phyloP scores from a whole-genome alignment of 371 early-diverging fungal genomes.

The Mortierella sp. region DNA sequence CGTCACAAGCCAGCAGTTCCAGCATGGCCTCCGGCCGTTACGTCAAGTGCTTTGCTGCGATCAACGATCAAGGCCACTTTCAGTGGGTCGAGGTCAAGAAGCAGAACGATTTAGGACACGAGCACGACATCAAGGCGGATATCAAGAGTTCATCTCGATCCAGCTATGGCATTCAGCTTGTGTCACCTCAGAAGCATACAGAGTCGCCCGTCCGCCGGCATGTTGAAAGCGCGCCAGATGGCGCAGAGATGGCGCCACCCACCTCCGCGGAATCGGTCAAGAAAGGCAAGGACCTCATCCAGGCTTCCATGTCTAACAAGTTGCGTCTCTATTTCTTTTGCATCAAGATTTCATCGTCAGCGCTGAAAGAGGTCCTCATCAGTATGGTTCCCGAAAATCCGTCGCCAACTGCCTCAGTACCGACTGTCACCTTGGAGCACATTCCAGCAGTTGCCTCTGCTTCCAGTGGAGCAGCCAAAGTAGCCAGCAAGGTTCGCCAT shows the following conservation, averaged over 20 bases:
- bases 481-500: conserved; percentile 35
- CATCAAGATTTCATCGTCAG: conserved; percentile 31
- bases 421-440: background rate
- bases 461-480: conserved; percentile 9
- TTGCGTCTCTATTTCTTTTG: conserved; percentile 43
- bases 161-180: conserved; percentile 34
- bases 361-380: conserved; percentile 20
- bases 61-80: conserved; percentile 48
- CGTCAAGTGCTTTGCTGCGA: conserved; percentile 50
- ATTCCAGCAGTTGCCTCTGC: conserved; percentile 3
- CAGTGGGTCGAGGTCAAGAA: conserved; percentile 57
- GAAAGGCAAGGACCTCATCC: conserved; percentile 12
- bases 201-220: background rate
- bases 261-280: background rate
- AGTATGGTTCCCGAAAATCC: conserved; percentile 1
- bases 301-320: conserved; percentile 33
- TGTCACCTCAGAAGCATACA: background rate
- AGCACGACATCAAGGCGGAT: conserved; percentile 20
- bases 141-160: conserved; percentile 14
- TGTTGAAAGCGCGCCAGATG: background rate
- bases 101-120: conserved; percentile 26
- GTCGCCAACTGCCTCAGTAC: background rate
- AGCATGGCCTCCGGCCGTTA: conserved; percentile 33
- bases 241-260: background rate
- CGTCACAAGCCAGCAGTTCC: background rate